Base-by-base conservation (phyloP, 306 rosid genomes). In the Malus asiatica region DNA sequence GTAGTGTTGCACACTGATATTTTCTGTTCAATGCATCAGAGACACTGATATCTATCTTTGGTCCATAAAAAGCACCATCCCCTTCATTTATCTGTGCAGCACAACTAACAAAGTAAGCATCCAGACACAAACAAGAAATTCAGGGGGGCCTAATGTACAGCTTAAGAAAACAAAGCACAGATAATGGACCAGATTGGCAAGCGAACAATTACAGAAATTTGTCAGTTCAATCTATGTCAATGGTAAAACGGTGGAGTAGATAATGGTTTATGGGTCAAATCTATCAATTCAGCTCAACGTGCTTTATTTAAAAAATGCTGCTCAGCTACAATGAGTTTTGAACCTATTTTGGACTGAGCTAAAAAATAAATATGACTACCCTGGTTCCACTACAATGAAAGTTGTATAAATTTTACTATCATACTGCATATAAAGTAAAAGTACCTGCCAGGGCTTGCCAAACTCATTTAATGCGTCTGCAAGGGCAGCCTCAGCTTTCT, bases 61-160 rank as follows among this genome's bases (percentile, higher is more conserved):
- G 97, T 77, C 97, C 98, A 72, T 90, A 90, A 84, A 90, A 95
- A 73, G 98, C 98, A 33, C 96, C 98, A 79, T 92, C 97, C 68
- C 96, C 97, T 88, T 92, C 97, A 83, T 92, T 79, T 64, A 89
- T 73, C 98, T 94, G 91, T 73, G 70, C 51, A 72, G 73, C 64
- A 74, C 67, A 60, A 83, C 48, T 22, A 65, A 66, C 66, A 83
- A 45, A 22, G 71, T 72, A 71, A 83, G 84, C 79, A 80, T 69
- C 53, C 45, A n/a, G 38, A 70, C 23, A 22, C 63, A 74, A 68
- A 53, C 62, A n/a, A 61, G 52, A 76, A 46, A 81, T 44, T 40
- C 32, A n/a, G 58, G 16, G 72, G 66, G 63, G 48, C 63, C 71
- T 20, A 61, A 33, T 63, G 79, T 66, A 68, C 58, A 19, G 57